Evolutionary conservation across 1,284 basidiomycete species (phyloP).

Genomic region (Papiliotrema fonsecae): DNA sequence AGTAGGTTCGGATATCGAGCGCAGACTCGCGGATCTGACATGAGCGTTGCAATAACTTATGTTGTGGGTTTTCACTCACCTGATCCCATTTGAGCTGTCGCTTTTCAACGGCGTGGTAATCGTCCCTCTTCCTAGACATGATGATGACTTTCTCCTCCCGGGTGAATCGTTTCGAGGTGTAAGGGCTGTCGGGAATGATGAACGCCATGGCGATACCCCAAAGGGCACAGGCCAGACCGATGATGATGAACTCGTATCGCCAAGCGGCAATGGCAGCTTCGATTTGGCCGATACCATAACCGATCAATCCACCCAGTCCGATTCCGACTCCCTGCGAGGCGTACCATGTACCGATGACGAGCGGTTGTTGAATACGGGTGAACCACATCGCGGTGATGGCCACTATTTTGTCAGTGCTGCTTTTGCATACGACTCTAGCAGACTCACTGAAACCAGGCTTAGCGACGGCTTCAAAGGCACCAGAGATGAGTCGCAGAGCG

Average conservation of each 20-base stretch:
- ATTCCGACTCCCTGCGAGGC: slow-evolving; percentile 34
- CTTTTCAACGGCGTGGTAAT: slow-evolving; percentile 48
- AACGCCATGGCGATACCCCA: slow-evolving; percentile 37
- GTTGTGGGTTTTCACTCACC: no score
- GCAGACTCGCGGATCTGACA: slow-evolving; percentile 41
- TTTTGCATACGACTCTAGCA: no score
- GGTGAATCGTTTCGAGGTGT: slow-evolving; percentile 33
- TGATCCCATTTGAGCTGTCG: slow-evolving; percentile 46
- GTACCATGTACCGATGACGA: slow-evolving; percentile 39
- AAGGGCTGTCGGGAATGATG: slow-evolving; percentile 34
- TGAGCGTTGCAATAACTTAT: no score
- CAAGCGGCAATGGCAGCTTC: slow-evolving; percentile 30
- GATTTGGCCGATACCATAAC: slow-evolving; percentile 40
- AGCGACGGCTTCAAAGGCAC: slow-evolving; percentile 46
- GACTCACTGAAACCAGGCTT: slow-evolving; percentile 33
- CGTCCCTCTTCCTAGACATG: slow-evolving; percentile 42
- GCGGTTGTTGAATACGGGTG: slow-evolving; percentile 37
- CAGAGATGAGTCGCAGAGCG: slow-evolving; percentile 47
- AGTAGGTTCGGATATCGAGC: slow-evolving; percentile 41
- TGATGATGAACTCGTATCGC: slow-evolving; percentile 45
- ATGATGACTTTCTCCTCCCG: slow-evolving; percentile 42
- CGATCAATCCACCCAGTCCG: slow-evolving; percentile 34
- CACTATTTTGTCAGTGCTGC: no score
- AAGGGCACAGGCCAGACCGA: slow-evolving; percentile 31
- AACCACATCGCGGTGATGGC: slow-evolving; percentile 35